These are phyloP conservation scores for Sugiyamaella mastotermitis DNA, from an alignment of 805 yeast species.

Conservation along the genomic window DNA sequence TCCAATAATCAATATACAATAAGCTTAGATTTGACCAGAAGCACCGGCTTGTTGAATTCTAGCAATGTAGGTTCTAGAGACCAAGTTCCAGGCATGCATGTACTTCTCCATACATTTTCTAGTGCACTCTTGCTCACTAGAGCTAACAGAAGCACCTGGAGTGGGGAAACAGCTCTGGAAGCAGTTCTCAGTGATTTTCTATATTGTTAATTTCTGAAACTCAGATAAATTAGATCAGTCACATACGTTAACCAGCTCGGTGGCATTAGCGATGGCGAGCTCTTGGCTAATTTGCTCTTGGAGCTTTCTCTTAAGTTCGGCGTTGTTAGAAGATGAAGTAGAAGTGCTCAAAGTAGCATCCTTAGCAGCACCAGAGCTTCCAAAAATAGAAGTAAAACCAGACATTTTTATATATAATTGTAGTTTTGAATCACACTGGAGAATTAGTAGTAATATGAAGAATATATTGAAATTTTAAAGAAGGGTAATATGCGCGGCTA, in stretches of 20 bases:
- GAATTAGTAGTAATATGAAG: neutral
- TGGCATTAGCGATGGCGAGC: conserved; percentile 86
- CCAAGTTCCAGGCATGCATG: conserved; percentile 84
- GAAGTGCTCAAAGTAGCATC: conserved; percentile 13
- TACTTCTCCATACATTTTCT: conserved; percentile 78
- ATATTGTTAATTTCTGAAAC: conserved; percentile 1
- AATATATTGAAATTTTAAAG: too few relatives aligned
- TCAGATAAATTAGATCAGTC: neutral
- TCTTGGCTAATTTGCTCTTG: conserved; percentile 73
- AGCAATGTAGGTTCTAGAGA: conserved; percentile 68
- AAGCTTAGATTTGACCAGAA: too few relatives aligned
- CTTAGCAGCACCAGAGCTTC: conserved; percentile 18
- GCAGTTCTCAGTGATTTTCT: conserved; percentile 78
- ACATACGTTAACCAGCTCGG: conserved; percentile 63
- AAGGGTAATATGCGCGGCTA: too few relatives aligned
- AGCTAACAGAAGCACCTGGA: conserved; percentile 48
- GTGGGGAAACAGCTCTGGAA: conserved; percentile 67
- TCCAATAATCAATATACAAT: too few relatives aligned
- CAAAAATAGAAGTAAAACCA: conserved; percentile 20
- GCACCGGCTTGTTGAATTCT: conserved; percentile 56
- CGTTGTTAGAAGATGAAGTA: conserved; percentile 13
- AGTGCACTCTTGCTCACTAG: conserved; percentile 59
- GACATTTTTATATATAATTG: conserved; percentile 13
- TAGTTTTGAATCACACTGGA: neutral
- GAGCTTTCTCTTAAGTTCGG: conserved; percentile 53